Base-by-base conservation (phyloP, 305 asterid genomes). In the Plantago lanceolata region DNA sequence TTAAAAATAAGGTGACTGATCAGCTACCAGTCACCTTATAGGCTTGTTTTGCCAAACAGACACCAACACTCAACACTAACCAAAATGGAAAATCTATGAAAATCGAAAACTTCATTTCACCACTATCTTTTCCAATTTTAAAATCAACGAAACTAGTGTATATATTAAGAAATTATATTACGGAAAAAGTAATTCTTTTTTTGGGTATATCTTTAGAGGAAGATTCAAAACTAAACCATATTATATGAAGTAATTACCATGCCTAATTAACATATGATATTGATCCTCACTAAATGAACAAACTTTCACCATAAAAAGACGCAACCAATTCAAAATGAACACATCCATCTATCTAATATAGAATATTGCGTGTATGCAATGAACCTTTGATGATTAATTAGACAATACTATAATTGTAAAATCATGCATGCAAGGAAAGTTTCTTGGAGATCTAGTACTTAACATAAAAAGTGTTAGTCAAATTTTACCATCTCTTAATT, bases 381-480 rank as follows among this genome's bases (percentile, higher is more conserved):
- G 45, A 40, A 40, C 1, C 15, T 40, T 40, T 40, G 15, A 40
- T 40, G 6, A 7, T 5, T 5, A 7, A 33, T 33, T 33, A 33
- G 40, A 33, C 12, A 48, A 65, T 60, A 33, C 40, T 33, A 33
- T 40, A 58, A 75, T 67, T 64, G 70, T 26, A 58, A 60, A 67
- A 70, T 75, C 19, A 73, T 79, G 65, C 75, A 70, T 72, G 71
- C 76, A 69, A 71, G 57, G 59, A 64, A 70, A 64, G 72, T 63
- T 40, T 54, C 33, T 68, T 70, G 19, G 33, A 62, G 33, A 33
- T 5, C 8, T 1, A 65, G 63, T n/a, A n/a, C n/a, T 56, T 59
- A 57, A 79, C 28, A 24, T 24, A 59, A 61, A 55, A 71, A 62
- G 65, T 40, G 63, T 28, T 61, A 73, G 83, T 72, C 85, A 75